Evolutionary conservation across 257 asterid species (phyloP).

Genomic region (Solanum sitiens): DNA sequence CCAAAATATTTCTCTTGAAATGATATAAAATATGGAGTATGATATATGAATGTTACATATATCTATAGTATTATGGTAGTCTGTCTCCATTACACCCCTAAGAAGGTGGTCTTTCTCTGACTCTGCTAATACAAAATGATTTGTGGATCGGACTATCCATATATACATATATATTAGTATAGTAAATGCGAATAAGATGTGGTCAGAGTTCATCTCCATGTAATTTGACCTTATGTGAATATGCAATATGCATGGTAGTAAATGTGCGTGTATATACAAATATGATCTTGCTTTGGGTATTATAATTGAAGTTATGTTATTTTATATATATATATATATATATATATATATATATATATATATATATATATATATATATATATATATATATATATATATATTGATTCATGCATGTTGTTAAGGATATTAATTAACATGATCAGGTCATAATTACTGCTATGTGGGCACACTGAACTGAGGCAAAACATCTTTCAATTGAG

Average conservation of each 20-base stretch:
- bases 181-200: background rate
- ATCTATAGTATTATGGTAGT: background rate
- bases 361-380: no score
- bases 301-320: background rate
- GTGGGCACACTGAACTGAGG: no score
- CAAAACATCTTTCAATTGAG: background rate
- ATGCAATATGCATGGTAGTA: background rate
- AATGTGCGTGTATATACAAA: background rate
- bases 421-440: no score
- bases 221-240: background rate
- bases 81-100: background rate
- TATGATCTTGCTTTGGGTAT: background rate
- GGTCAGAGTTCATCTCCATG: background rate
- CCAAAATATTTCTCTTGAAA: background rate
- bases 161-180: background rate
- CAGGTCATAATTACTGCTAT: no score
- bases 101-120: accelerated
- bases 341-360: no score
- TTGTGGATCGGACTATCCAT: background rate
- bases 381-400: no score
- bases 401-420: no score
- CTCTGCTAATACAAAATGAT: accelerated
- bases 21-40: background rate
- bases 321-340: no score
- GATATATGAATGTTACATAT: background rate